These are phyloP conservation scores for Apiotrichum mycotoxinovorans DNA, from an alignment of 1,284 basidiomycete species.

Conservation along the genomic window DNA sequence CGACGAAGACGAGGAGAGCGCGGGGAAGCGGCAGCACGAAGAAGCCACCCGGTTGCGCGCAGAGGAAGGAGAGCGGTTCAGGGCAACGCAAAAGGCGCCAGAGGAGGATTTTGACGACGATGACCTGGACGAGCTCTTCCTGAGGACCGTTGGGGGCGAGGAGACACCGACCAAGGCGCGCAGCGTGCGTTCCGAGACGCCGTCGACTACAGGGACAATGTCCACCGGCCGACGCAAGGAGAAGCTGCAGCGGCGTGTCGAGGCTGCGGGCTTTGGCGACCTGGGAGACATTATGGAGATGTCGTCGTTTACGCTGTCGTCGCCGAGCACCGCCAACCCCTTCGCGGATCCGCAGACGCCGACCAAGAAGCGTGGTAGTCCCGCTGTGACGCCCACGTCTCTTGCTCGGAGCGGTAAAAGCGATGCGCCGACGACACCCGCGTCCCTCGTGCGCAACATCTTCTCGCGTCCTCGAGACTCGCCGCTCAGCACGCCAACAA, in stretches of 20 bases:
- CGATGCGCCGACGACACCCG: slow-evolving; percentile 26
- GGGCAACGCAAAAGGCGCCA: slow-evolving; percentile 38
- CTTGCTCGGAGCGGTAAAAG: not conserved
- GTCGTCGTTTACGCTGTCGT: slow-evolving; percentile 29
- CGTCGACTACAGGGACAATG: not conserved
- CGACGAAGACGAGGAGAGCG: slow-evolving; percentile 26
- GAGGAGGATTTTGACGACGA: slow-evolving; percentile 36
- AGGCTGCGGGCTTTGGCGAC: slow-evolving; percentile 43
- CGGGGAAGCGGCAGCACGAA: slow-evolving; percentile 30
- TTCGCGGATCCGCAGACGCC: slow-evolving; percentile 31
- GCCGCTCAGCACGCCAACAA: slow-evolving; percentile 1
- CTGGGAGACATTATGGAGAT: slow-evolving; percentile 40
- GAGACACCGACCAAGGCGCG: not conserved
- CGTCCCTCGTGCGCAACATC: slow-evolving; percentile 38
- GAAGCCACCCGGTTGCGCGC: slow-evolving; percentile 33
- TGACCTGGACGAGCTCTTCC: slow-evolving; percentile 38
- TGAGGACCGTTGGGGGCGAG: slow-evolving; percentile 23
- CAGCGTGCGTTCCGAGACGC: not conserved
- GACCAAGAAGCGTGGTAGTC: slow-evolving; percentile 22
- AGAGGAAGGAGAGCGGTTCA: slow-evolving; percentile 29
- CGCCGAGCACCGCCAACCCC: slow-evolving; percentile 25
- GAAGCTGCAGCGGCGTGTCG: slow-evolving; percentile 21
- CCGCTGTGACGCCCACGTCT: not conserved
- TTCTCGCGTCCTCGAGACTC: slow-evolving; percentile 28
- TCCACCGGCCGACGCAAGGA: slow-evolving; percentile 19